phyloP scores from a whole-genome alignment of 2,329 filamentous ascomycete genomes.

The Sordariomycetes sp. region DNA sequence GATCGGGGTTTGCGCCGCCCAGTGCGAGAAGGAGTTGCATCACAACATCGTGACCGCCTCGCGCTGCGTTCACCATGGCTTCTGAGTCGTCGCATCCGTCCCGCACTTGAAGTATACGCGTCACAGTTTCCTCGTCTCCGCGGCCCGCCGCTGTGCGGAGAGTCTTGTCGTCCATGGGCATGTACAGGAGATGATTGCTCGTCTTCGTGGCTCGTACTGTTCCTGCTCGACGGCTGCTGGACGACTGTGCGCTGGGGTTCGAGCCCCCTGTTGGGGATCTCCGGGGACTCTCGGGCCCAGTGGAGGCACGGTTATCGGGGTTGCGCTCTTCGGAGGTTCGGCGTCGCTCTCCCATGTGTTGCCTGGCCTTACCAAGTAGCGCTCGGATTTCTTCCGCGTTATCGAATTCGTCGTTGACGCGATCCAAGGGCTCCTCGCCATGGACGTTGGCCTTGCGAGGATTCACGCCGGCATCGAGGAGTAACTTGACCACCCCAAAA shows the following conservation, averaged over 20 bases:
- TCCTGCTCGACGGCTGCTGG: slow-evolving; percentile 36
- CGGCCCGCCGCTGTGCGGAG: slow-evolving; percentile 48
- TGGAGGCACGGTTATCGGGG: slow-evolving; percentile 36
- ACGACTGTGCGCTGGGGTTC: slow-evolving; percentile 21
- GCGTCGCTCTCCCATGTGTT: slow-evolving; percentile 40
- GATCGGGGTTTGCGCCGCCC: slow-evolving; percentile 57
- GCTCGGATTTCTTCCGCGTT: slow-evolving; percentile 71
- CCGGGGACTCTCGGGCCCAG: slow-evolving; percentile 47
- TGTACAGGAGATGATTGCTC: slow-evolving; percentile 52
- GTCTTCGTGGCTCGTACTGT: slow-evolving; percentile 53
- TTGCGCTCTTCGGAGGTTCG: slow-evolving; percentile 50
- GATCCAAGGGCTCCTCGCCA: slow-evolving; percentile 82
- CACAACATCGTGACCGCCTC: slow-evolving; percentile 82
- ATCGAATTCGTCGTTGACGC: slow-evolving; percentile 64
- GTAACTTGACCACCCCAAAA: slow-evolving; percentile 71
- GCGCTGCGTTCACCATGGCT: slow-evolving; percentile 81
- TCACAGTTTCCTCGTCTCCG: slow-evolving; percentile 52
- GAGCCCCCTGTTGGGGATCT: slow-evolving; percentile 30
- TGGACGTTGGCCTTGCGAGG: slow-evolving; percentile 85
- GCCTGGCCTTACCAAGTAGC: slow-evolving; percentile 50
- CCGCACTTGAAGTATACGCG: slow-evolving; percentile 49
- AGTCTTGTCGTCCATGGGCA: slow-evolving; percentile 52
- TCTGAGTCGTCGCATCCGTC: slow-evolving; percentile 63
- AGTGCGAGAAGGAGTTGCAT: slow-evolving; percentile 67
- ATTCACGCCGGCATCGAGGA: slow-evolving; percentile 82